A percentile compares a stretch with the other conserved stretches of the same genome.
Conservation (phyloP, 1,284 basidiomycete species). For the Irpex sp. region DNA sequence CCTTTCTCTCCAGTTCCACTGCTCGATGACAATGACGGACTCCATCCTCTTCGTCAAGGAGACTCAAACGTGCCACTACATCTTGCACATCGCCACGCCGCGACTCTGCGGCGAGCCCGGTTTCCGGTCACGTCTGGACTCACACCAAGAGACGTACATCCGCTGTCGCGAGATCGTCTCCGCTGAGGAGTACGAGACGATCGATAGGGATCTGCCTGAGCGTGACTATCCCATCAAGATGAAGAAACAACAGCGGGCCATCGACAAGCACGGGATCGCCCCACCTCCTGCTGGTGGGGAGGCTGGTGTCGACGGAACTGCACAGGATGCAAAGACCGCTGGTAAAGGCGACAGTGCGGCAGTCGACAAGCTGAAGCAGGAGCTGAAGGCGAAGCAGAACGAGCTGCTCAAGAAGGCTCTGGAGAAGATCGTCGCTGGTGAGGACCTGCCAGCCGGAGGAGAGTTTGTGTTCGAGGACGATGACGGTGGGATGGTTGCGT, state of each 20-base stretch:
- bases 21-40: constrained; percentile 86
- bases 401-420: constrained; percentile 30
- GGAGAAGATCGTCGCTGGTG: constrained; percentile 35
- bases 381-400: constrained; percentile 14
- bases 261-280: constrained; percentile 43
- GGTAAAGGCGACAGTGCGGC: background rate
- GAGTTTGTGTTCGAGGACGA: constrained; percentile 38
- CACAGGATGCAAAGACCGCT: background rate
- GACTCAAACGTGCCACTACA: constrained; percentile 86
- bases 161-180: constrained; percentile 72
- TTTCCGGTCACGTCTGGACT: constrained; percentile 74
- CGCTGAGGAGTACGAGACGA: constrained; percentile 25
- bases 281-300: constrained; percentile 22
- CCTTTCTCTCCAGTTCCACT: constrained; percentile 72
- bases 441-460: constrained; percentile 34
- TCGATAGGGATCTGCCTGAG: constrained; percentile 38
- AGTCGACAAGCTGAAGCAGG: constrained; percentile 7
- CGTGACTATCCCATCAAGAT: constrained; percentile 54
- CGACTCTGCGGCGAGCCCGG: constrained; percentile 88
- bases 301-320: background rate
- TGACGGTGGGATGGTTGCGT: constrained; percentile 21
- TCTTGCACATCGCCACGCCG: constrained; percentile 90
- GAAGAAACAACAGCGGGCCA: constrained; percentile 27
- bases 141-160: constrained; percentile 60
- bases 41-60: constrained; percentile 89